Percentiles rank a stretch among this genome's conserved stretches.
Evolutionary conservation across 1,139 yeast genomes (phyloP).

Genomic region (Kazachstania sp.): DNA sequence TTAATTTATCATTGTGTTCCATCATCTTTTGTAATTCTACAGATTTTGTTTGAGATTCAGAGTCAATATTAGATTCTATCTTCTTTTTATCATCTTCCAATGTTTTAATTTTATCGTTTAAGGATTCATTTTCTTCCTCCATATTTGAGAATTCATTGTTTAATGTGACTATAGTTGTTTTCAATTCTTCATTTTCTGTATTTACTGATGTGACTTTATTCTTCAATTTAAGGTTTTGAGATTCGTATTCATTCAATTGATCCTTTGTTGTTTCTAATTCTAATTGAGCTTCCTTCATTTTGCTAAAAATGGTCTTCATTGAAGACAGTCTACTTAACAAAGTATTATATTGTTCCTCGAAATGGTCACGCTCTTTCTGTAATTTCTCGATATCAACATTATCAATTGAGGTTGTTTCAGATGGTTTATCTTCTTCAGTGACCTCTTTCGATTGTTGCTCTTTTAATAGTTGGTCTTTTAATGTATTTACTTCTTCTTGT

Average conservation of each 20-base stretch:
- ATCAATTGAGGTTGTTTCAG: neutral
- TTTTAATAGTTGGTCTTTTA: neutral
- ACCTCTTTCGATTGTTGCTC: neutral
- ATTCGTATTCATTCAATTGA: conserved; percentile 32
- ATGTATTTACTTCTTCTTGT: neutral
- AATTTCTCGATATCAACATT: conserved; percentile 35
- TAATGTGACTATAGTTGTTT: conserved; percentile 33
- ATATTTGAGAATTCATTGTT: conserved; percentile 48
- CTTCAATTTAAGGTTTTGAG: conserved; percentile 32
- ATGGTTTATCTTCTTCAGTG: neutral
- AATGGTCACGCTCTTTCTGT: conserved; percentile 53
- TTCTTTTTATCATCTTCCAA: conserved; percentile 17
- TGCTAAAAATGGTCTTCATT: conserved; percentile 67
- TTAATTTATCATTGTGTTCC: conserved; percentile 20
- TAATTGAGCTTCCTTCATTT: conserved; percentile 67
- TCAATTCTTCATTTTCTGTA: conserved; percentile 31
- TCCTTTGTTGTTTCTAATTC: conserved; percentile 57
- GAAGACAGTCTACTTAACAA: conserved; percentile 66
- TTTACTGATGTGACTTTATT: conserved; percentile 24
- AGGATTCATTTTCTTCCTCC: conserved; percentile 59
- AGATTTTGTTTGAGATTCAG: conserved; percentile 13
- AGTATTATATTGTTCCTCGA: conserved; percentile 66
- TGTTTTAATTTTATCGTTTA: conserved; percentile 38
- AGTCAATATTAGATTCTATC: conserved; percentile 21
- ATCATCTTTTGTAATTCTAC: conserved; percentile 17